phyloP scores from a whole-genome alignment of 495 filamentous ascomycete genomes.

The Staphylotrichum tortipilum region DNA sequence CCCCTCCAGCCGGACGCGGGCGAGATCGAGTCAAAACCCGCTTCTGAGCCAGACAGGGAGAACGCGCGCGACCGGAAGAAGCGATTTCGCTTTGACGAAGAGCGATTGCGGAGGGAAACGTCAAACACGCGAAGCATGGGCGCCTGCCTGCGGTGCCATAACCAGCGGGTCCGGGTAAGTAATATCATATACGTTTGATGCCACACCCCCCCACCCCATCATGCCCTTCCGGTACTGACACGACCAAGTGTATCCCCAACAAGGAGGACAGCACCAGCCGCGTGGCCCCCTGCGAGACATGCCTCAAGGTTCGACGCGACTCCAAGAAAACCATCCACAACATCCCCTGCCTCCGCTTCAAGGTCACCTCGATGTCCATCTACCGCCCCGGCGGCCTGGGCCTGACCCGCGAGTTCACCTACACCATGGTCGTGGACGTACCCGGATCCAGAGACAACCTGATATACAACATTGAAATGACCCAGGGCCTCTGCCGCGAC shows the following conservation, averaged over 20 bases:
- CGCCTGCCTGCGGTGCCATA: constrained; percentile 39
- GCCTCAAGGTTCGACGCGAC: constrained; percentile 24
- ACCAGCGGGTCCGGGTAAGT: constrained; percentile 36
- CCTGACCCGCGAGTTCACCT: constrained; percentile 32
- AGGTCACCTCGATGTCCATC: constrained; percentile 27
- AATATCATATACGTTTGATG: too few species aligned
- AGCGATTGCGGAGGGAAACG: constrained; percentile 21
- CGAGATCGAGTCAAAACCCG: not conserved
- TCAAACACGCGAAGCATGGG: constrained; percentile 29
- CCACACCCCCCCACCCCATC: too few species aligned
- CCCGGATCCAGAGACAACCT: constrained; percentile 17
- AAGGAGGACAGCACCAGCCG: constrained; percentile 22
- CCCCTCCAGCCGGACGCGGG: too few species aligned
- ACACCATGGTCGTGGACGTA: constrained; percentile 31
- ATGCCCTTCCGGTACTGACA: too few species aligned
- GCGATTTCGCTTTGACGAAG: constrained; percentile 9
- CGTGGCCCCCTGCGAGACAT: constrained; percentile 28
- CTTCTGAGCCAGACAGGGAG: not conserved
- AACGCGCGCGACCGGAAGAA: constrained; percentile 4
- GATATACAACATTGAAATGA: constrained; percentile 23
- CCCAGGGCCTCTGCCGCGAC: constrained; percentile 20
- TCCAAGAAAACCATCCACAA: constrained; percentile 40
- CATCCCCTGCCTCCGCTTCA: constrained; percentile 33
- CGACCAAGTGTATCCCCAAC: constrained; percentile 14
- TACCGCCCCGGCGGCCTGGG: constrained; percentile 32